phyloP scores from a whole-genome alignment of 2,329 filamentous ascomycete species.

The Venturia oleaginea region DNA sequence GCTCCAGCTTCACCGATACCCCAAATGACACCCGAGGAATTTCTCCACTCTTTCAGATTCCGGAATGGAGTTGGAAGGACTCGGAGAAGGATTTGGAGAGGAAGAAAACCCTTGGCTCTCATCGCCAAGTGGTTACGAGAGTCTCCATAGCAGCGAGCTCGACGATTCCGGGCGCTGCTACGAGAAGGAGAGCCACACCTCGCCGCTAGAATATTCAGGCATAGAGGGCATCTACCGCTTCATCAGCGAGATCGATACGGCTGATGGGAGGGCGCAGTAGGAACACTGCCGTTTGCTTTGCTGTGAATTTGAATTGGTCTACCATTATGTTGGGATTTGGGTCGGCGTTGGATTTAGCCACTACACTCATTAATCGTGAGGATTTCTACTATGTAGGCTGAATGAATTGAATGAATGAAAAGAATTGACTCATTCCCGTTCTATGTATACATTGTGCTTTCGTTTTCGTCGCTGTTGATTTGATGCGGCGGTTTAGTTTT shows the following conservation, averaged over 20 bases:
- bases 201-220: slow-evolving; percentile 50
- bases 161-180: slow-evolving; percentile 25
- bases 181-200: slow-evolving; percentile 18
- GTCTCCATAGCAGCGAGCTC: slow-evolving; percentile 46
- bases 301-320: slow-evolving; percentile 3
- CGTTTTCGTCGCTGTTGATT: neutral
- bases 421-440: too few relatives aligned
- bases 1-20: neutral
- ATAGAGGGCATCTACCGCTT: slow-evolving; percentile 59
- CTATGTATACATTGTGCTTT: neutral
- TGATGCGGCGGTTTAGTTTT: neutral
- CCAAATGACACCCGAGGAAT: neutral
- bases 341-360: neutral
- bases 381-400: neutral
- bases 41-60: slow-evolving; percentile 28
- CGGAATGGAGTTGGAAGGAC: slow-evolving; percentile 33
- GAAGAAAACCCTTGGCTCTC: slow-evolving; percentile 46
- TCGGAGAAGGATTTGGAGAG: slow-evolving; percentile 27
- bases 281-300: neutral
- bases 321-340: neutral
- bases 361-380: neutral
- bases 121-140: slow-evolving; percentile 47
- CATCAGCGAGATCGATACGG: slow-evolving; percentile 51
- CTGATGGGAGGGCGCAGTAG: slow-evolving; percentile 21
- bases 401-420: neutral